Evolutionary conservation across 2,329 filamentous ascomycete genomes (phyloP).

Genomic region (Pestalotiopsis sp.): DNA sequence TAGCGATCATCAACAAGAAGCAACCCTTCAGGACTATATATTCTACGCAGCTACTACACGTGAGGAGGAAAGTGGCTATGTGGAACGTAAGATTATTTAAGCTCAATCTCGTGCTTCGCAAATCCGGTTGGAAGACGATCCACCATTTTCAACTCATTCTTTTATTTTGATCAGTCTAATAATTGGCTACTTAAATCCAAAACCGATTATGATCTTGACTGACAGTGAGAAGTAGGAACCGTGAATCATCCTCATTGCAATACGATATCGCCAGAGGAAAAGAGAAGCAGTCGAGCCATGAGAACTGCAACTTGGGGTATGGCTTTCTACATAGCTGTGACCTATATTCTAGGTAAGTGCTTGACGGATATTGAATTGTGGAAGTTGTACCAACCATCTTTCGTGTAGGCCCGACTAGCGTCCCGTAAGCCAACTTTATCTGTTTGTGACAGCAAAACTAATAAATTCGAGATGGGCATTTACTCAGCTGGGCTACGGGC

Average conservation of each 20-base stretch:
- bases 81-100: conserved; percentile 2
- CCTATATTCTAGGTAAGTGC: conserved; percentile 41
- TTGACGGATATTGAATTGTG: no score
- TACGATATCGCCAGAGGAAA: conserved; percentile 44
- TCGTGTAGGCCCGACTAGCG: not conserved
- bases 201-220: no score
- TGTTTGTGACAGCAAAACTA: not conserved
- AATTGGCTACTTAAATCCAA: not conserved
- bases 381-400: no score
- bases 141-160: not conserved
- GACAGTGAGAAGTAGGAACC: not conserved
- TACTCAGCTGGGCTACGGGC: conserved; percentile 40
- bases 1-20: not conserved
- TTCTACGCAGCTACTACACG: conserved; percentile 23
- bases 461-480: conserved; percentile 12
- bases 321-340: conserved; percentile 51
- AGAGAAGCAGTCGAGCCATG: conserved; percentile 45
- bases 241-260: not conserved
- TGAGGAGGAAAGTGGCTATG: conserved; percentile 16
- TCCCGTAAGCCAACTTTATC: not conserved
- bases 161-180: not conserved
- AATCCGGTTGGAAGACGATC: not conserved
- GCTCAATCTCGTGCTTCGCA: conserved; percentile 13
- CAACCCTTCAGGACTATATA: conserved; percentile 24
- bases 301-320: conserved; percentile 48